phyloP scores from a whole-genome alignment of 768 basidiomycete genomes.

The Goffeauzyma gilvescens region DNA sequence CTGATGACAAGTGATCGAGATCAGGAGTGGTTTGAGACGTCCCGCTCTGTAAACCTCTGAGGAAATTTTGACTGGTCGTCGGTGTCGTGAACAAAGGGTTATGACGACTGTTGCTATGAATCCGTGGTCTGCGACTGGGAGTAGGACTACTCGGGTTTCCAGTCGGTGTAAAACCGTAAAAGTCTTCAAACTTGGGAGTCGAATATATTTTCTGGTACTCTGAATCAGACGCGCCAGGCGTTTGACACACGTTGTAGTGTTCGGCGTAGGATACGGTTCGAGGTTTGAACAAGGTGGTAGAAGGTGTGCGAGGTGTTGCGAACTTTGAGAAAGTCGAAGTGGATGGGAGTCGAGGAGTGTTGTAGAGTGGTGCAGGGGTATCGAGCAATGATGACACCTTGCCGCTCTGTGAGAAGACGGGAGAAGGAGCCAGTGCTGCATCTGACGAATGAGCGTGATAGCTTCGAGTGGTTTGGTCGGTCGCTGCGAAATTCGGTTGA shows the following conservation, averaged over 20 bases:
- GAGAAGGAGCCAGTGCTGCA: conserved; percentile 10
- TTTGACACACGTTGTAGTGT: conserved; percentile 13
- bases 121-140: background rate
- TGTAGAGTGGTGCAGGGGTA: conserved; percentile 3
- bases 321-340: background rate
- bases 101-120: too few relatives aligned
- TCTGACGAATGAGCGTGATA: conserved; percentile 10
- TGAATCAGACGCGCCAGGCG: conserved; percentile 6
- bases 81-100: conserved; percentile 5
- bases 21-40: conserved; percentile 6
- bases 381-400: conserved; percentile 1
- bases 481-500: conserved; percentile 5
- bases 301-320: conserved; percentile 8
- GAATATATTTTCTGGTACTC: conserved; percentile 13
- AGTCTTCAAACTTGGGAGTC: conserved; percentile 13
- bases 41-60: conserved; percentile 6
- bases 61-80: conserved; percentile 11
- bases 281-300: background rate
- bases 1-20: conserved; percentile 7
- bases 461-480: background rate
- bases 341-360: conserved; percentile 2
- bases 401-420: conserved; percentile 8
- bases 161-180: conserved; percentile 7
- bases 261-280: conserved; percentile 10
- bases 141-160: background rate